Evolutionary conservation across 805 yeast species (phyloP).

Genomic region (Wickerhamiella shivajii): DNA sequence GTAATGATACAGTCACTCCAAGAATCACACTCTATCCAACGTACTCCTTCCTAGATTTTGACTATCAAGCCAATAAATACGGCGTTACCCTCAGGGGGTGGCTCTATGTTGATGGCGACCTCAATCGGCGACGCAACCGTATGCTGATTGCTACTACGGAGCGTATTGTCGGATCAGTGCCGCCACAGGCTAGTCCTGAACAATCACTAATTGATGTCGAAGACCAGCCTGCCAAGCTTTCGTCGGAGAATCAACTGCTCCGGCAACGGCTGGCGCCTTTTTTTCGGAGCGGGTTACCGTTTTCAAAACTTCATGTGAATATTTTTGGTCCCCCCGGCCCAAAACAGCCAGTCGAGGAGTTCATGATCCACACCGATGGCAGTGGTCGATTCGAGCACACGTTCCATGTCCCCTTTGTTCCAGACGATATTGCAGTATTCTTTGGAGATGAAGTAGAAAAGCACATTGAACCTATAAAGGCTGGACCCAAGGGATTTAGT

Average conservation of each 20-base stretch:
- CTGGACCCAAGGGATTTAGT: conserved; percentile 37
- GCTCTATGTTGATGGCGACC: conserved; percentile 51
- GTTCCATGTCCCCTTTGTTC: conserved; percentile 14
- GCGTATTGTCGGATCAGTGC: conserved; percentile 16
- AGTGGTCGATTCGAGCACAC: conserved; percentile 16
- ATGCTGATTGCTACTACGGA: conserved; percentile 30
- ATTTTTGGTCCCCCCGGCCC: conserved; percentile 10
- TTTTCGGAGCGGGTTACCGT: conserved; percentile 5
- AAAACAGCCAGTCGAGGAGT: conserved; percentile 9
- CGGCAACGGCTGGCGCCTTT: conserved; percentile 3
- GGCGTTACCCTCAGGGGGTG: conserved; percentile 44
- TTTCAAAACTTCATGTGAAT: conserved; percentile 2
- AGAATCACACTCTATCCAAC: conserved; percentile 9
- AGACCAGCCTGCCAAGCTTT: background rate
- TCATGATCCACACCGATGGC: conserved; percentile 17
- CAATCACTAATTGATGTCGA: conserved; percentile 7
- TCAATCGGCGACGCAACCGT: conserved; percentile 50
- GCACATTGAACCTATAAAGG: conserved; percentile 9
- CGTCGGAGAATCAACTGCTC: background rate
- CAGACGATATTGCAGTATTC: conserved; percentile 9
- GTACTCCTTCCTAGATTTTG: conserved; percentile 4
- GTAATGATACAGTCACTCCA: background rate
- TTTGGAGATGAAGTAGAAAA: conserved; percentile 5
- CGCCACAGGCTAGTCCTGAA: conserved; percentile 9
- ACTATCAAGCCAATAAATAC: conserved; percentile 8